Conservation (phyloP, 2,329 filamentous ascomycete genomes). For the Xylaria multiplex region DNA sequence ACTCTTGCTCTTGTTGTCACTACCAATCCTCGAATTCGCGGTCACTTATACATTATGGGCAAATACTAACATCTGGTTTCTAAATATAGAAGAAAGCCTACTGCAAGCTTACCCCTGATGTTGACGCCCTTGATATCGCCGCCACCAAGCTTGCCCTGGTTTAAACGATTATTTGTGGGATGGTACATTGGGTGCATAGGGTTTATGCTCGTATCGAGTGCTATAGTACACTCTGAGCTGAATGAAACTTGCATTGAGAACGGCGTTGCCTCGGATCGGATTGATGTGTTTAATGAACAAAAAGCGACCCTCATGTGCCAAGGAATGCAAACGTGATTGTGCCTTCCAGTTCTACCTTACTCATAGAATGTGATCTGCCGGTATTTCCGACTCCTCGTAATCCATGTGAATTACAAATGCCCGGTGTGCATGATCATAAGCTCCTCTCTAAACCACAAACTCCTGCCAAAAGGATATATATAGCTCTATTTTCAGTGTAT, state of each 20-base stretch:
- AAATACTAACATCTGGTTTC: conserved; percentile 10
- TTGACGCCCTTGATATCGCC: conserved; percentile 98
- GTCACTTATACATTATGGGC: conserved; percentile 39
- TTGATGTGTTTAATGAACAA: conserved; percentile 51
- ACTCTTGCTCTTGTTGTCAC: neutral
- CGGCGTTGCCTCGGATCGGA: conserved; percentile 51
- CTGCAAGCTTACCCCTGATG: conserved; percentile 92
- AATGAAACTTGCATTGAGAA: conserved; percentile 49
- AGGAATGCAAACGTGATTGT: conserved; percentile 28
- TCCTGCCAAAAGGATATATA: neutral
- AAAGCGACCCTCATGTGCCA: conserved; percentile 44
- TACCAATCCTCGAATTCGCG: neutral
- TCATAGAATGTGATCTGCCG: conserved; percentile 26
- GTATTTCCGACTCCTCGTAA: conserved; percentile 6
- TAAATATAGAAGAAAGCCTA: conserved; percentile 86
- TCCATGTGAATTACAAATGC: conserved; percentile 5
- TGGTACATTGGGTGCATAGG: conserved; percentile 36
- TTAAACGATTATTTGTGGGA: conserved; percentile 63
- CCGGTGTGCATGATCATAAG: neutral
- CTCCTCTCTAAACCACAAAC: neutral
- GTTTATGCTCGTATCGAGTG: conserved; percentile 41
- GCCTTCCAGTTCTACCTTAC: conserved; percentile 25
- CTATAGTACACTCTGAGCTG: conserved; percentile 41
- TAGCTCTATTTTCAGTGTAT: neutral
- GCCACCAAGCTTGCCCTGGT: conserved; percentile 99